phyloP scores from a whole-genome alignment of 495 filamentous ascomycete genomes.

The Xylaria curta region DNA sequence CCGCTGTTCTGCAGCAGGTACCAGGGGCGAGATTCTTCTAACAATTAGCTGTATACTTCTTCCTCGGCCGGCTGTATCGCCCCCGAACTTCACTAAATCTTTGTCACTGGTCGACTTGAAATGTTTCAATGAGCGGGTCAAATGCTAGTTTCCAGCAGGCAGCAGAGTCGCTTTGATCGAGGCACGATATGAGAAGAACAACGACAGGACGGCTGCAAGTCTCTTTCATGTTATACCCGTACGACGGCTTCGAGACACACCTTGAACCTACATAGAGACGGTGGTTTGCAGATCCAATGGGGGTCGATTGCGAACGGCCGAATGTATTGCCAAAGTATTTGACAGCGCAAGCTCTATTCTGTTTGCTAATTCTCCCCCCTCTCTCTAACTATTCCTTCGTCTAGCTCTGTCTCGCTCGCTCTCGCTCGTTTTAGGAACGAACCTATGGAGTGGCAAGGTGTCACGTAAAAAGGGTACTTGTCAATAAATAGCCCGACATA shows the following conservation, averaged over 20 bases:
- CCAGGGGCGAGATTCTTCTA: constrained; percentile 11
- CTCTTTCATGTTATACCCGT: constrained; percentile 43
- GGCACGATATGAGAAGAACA: constrained; percentile 27
- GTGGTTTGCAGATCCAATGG: neutral
- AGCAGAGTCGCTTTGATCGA: constrained; percentile 25
- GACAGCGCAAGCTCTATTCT: constrained; percentile 12
- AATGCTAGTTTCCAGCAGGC: constrained; percentile 36
- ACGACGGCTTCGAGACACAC: constrained; percentile 38
- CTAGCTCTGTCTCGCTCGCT: neutral
- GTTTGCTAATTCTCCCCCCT: constrained; percentile 12
- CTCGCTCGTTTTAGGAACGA: neutral
- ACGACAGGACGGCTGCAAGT: constrained; percentile 40
- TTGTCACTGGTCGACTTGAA: constrained; percentile 39
- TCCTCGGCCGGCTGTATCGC: constrained; percentile 31
- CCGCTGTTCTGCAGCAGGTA: constrained; percentile 11
- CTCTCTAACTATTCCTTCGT: neutral
- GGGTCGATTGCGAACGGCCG: neutral
- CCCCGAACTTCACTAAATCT: constrained; percentile 37
- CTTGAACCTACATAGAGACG: constrained; percentile 23
- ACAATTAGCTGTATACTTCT: constrained; percentile 28
- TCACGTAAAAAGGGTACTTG: constrained; percentile 20
- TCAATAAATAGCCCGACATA: constrained; percentile 25
- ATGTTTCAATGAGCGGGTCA: constrained; percentile 41
- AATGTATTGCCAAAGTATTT: constrained; percentile 13
- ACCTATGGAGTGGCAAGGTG: constrained; percentile 26